Evolutionary conservation across 805 yeast species (phyloP).

Genomic region (Wickerhamomyces subpelliculosus): DNA sequence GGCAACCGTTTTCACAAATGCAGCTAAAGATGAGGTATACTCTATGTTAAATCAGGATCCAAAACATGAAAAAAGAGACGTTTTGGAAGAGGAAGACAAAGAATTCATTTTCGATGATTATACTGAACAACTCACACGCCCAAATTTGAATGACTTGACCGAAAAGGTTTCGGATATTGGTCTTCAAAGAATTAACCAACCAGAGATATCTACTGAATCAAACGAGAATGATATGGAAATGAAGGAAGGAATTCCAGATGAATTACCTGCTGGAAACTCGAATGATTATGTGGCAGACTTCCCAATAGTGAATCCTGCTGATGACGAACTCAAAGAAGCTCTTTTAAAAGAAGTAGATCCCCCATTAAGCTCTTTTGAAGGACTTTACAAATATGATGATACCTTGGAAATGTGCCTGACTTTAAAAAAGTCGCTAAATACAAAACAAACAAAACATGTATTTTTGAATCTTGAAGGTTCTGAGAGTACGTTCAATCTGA

Average conservation of each 20-base stretch:
- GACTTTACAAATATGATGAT: slow-evolving; percentile 25
- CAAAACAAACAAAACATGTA: slow-evolving; percentile 23
- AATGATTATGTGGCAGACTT: slow-evolving; percentile 1
- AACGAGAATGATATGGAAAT: too few species aligned
- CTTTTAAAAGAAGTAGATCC: slow-evolving; percentile 33
- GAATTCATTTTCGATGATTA: slow-evolving; percentile 20
- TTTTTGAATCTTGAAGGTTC: slow-evolving; percentile 41
- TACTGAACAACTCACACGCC: slow-evolving; percentile 30
- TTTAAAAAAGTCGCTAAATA: slow-evolving; percentile 29
- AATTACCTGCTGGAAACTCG: not conserved
- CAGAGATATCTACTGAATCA: too few species aligned
- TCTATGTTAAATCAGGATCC: slow-evolving; percentile 66
- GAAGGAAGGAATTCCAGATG: not conserved
- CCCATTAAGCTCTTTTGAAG: slow-evolving; percentile 25
- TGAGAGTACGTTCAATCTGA: slow-evolving; percentile 39
- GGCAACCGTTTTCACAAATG: slow-evolving; percentile 65
- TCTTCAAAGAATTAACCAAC: not conserved
- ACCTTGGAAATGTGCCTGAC: slow-evolving; percentile 28
- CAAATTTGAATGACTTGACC: slow-evolving; percentile 28
- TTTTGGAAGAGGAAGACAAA: slow-evolving; percentile 13
- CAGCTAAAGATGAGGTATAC: slow-evolving; percentile 67
- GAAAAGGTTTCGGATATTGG: slow-evolving; percentile 16
- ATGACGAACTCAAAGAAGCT: slow-evolving; percentile 29
- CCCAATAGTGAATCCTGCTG: slow-evolving; percentile 38
- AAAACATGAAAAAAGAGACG: slow-evolving; percentile 14